Evolutionary conservation across 768 basidiomycete species (phyloP).

Genomic region (Trametes cubensis): DNA sequence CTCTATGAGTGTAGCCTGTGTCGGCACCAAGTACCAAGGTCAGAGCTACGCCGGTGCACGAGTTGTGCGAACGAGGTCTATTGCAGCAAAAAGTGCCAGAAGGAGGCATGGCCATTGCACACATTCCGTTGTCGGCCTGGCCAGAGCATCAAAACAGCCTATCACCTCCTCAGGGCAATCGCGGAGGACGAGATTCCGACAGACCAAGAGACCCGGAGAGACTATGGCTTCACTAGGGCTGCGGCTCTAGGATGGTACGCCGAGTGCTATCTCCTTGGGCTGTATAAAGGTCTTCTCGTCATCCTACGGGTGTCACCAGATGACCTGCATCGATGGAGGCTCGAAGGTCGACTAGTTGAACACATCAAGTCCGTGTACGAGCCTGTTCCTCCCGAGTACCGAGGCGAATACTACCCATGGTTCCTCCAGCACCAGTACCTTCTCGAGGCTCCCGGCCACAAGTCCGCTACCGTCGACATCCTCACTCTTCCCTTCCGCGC

Average conservation of each 20-base stretch:
- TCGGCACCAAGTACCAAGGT: too few relatives aligned
- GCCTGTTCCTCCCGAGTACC: slow-evolving; percentile 26
- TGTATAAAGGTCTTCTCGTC: slow-evolving; percentile 37
- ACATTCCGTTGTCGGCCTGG: slow-evolving; percentile 38
- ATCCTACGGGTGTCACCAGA: slow-evolving; percentile 28
- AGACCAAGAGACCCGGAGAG: slow-evolving; percentile 36
- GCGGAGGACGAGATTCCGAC: slow-evolving; percentile 33
- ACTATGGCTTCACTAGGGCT: slow-evolving; percentile 41
- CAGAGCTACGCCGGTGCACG: neutral
- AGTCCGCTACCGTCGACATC: neutral
- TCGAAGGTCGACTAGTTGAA: slow-evolving; percentile 36
- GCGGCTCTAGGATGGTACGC: slow-evolving; percentile 16
- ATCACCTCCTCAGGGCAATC: slow-evolving; percentile 37
- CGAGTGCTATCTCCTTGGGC: slow-evolving; percentile 32
- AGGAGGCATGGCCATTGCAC: slow-evolving; percentile 35
- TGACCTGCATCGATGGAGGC: slow-evolving; percentile 37
- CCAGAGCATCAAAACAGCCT: slow-evolving; percentile 34
- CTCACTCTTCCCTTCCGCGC: neutral
- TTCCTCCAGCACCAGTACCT: slow-evolving; percentile 40
- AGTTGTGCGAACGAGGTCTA: slow-evolving; percentile 33
- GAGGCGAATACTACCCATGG: slow-evolving; percentile 41
- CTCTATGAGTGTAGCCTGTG: too few relatives aligned
- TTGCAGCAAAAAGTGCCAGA: slow-evolving; percentile 38
- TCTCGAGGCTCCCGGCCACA: slow-evolving; percentile 22
- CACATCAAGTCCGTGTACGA: slow-evolving; percentile 38